Evolutionary conservation across 1,284 basidiomycete species (phyloP), one percentile per base, ranked within the genome.

Genomic region (Malassezia yamatoensis): DNA sequence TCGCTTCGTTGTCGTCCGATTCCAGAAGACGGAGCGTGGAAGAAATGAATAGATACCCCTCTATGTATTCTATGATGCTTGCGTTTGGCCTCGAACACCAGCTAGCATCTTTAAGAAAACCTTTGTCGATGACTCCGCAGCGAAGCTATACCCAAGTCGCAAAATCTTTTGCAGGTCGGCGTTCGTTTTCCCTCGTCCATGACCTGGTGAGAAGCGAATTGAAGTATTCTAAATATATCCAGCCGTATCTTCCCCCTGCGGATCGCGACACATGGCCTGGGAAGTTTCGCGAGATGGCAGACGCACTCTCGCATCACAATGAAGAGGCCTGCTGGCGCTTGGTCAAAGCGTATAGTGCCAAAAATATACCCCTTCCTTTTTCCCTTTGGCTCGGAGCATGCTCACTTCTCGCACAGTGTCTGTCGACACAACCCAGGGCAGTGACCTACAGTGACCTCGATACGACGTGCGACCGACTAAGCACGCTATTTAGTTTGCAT

Each of bases 401-500:
- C 46, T 15, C 46, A 9, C 55, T 58, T 8, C 18, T 46, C 3
- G 55, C 55, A 10, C 39, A 58, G 32, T 50, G 55, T 1, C 55
- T 51, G 7, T 20, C 16, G 1, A 24, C 45, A 0, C 5, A 16
- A 29, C 55, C 55, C 4, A 5, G 11, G 2, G 21, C 34, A 3
- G 21, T 33, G 5, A 7, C 49, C 24, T 52, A 53, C 34, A 35
- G 35, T 10, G 46, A 47, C 16, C 49, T 58, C 16, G 55, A 53
- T 20, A 20, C 10, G 2, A 41, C 45, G 20, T 53, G 49, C 16
- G 20, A 36, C 9, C 54, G 45, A 6, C 39, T 58, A 12, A 37
- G 20, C 12, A 36, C 42, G 35, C 38, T 57, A 9, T n/a, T 24
- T n/a, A 13, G 5, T 12, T n/a, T 52, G 13, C 51, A 49, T 39